Conservation (phyloP, 176 grass and related monocot genomes). For the Saccharum officinarum region DNA sequence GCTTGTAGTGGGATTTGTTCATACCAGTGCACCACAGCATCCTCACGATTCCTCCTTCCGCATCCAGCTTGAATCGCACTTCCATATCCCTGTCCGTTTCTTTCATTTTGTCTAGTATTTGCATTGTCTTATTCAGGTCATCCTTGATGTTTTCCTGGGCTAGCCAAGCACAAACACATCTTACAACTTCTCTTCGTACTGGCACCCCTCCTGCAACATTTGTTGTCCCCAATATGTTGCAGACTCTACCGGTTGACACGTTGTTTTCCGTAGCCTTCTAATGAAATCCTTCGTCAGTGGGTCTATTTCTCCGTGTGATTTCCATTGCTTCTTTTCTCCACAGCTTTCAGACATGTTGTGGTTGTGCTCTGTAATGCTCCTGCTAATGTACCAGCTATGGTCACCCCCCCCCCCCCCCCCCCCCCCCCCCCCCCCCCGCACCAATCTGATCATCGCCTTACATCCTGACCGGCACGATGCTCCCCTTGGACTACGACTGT, state of each 20-base stretch:
- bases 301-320: not conserved
- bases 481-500: rapidly evolving
- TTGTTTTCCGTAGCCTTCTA: not conserved
- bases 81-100: rapidly evolving
- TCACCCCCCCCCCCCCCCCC: too few relatives aligned
- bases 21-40: too few relatives aligned
- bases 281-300: not conserved
- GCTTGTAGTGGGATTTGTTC: rapidly evolving
- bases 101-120: too few relatives aligned
- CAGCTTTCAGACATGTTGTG: rapidly evolving
- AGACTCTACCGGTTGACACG: rapidly evolving
- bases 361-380: not conserved
- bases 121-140: too few relatives aligned
- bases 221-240: not conserved
- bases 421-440: rapidly evolving
- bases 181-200: too few relatives aligned
- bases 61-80: too few relatives aligned
- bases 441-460: not conserved
- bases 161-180: not conserved
- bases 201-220: too few relatives aligned
- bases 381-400: not conserved
- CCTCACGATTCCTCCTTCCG: rapidly evolving
- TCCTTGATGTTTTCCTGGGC: too few relatives aligned
- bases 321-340: not conserved
- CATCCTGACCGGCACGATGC: not conserved